Evolutionary conservation across 106 monocot genomes (phyloP).

Genomic region (Allium cepa): DNA sequence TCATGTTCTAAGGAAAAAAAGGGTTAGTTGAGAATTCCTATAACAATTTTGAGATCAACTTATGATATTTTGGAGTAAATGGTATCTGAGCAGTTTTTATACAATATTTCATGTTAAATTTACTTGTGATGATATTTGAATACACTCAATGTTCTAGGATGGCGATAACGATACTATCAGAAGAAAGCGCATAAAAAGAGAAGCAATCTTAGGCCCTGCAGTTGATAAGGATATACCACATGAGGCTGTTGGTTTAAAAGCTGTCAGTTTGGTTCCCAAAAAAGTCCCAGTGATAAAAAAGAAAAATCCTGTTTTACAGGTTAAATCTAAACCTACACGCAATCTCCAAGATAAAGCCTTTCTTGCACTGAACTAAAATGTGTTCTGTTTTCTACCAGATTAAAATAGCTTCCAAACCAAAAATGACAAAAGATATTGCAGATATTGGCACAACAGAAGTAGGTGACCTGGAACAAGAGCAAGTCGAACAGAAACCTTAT

Average conservation of each 20-base stretch:
- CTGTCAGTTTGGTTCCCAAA: slow-evolving; percentile 69
- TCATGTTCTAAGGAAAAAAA: too few species aligned
- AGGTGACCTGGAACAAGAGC: too few species aligned
- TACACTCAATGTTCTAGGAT: slow-evolving; percentile 9
- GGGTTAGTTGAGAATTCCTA: too few species aligned
- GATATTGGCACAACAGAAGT: slow-evolving; percentile 12
- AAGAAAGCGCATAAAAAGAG: slow-evolving; percentile 56
- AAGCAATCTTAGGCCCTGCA: slow-evolving; percentile 82
- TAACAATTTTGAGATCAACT: too few species aligned
- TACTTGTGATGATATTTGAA: too few species aligned
- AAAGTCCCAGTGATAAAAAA: slow-evolving; percentile 86
- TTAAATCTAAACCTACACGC: not conserved
- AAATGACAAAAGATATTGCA: not conserved
- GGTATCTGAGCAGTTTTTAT: too few species aligned
- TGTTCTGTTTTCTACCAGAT: slow-evolving; percentile 28
- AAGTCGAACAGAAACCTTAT: slow-evolving; percentile 35
- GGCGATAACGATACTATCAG: slow-evolving; percentile 18
- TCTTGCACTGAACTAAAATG: too few species aligned
- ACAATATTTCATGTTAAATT: too few species aligned
- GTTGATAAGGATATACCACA: slow-evolving; percentile 75
- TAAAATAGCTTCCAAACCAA: slow-evolving; percentile 70
- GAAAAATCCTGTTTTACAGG: slow-evolving; percentile 88
- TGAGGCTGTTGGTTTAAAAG: slow-evolving; percentile 91
- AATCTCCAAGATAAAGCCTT: not conserved
- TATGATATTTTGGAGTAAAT: too few species aligned